Conservation (phyloP, 2,329 filamentous ascomycete species). For the Aspergillus candidus region DNA sequence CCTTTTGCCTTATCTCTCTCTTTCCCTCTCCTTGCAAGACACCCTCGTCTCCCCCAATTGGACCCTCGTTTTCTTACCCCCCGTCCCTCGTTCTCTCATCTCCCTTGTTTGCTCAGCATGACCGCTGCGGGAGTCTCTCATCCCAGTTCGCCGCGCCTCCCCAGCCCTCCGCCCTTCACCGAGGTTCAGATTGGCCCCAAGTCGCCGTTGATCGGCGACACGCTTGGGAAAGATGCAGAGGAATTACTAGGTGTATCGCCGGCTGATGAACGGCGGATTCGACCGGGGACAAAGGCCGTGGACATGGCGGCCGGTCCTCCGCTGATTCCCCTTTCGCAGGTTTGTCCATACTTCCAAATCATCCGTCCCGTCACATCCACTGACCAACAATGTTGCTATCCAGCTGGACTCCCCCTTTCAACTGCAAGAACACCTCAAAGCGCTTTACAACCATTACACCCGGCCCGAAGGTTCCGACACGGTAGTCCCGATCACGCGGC, state of each 20-base stretch:
- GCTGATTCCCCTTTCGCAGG: conserved; percentile 76
- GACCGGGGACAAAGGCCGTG: conserved; percentile 81
- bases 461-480: conserved; percentile 53
- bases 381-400: conserved; percentile 8
- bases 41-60: background rate
- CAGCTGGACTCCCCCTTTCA: conserved; percentile 97
- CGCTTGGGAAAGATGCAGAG: conserved; percentile 54
- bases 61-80: background rate
- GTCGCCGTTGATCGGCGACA: conserved; percentile 62
- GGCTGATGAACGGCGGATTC: conserved; percentile 70
- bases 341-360: conserved; percentile 28
- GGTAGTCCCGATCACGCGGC: conserved; percentile 66
- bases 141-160: conserved; percentile 82
- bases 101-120: conserved; percentile 26
- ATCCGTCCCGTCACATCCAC: conserved; percentile 1
- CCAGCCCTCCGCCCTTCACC: conserved; percentile 87
- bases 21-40: background rate
- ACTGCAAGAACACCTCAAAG: conserved; percentile 92
- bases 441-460: conserved; percentile 78
- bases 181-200: conserved; percentile 85
- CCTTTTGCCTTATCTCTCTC: conserved; percentile 1
- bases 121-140: conserved; percentile 42
- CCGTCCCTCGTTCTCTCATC: background rate
- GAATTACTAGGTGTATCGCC: conserved; percentile 49
- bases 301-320: conserved; percentile 93